These are phyloP conservation scores for Elsinoe fawcettii DNA, from an alignment of 2,329 filamentous ascomycete genomes.

Conservation along the genomic window DNA sequence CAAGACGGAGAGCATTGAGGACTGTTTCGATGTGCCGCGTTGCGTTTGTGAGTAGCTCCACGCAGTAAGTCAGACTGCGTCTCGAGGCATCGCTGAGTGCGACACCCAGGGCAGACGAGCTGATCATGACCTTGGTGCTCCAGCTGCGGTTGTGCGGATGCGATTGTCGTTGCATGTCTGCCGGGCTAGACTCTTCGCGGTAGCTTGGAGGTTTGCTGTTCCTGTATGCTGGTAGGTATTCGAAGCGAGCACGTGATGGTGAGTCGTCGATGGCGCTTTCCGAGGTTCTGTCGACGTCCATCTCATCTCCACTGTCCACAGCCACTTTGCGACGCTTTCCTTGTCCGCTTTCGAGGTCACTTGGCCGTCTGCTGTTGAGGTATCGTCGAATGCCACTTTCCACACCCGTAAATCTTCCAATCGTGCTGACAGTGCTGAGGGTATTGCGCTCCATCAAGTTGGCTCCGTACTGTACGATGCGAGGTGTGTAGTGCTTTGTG, in stretches of 20 bases:
- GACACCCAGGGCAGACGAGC: slow-evolving; percentile 81
- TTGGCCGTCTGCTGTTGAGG: slow-evolving; percentile 49
- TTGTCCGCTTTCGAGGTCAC: slow-evolving; percentile 40
- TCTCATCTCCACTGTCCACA: slow-evolving; percentile 33
- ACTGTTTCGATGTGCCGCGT: slow-evolving; percentile 73
- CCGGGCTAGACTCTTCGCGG: slow-evolving; percentile 28
- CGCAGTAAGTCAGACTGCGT: slow-evolving; percentile 73
- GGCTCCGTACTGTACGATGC: slow-evolving; percentile 76
- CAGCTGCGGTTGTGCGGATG: slow-evolving; percentile 45
- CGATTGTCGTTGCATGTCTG: slow-evolving; percentile 23
- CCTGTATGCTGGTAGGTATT: slow-evolving; percentile 77
- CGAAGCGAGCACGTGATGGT: slow-evolving; percentile 46
- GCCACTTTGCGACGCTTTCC: slow-evolving; percentile 36
- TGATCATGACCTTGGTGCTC: slow-evolving; percentile 77
- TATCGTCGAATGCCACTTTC: slow-evolving; percentile 84
- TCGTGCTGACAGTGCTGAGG: slow-evolving; percentile 75
- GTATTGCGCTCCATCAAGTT: slow-evolving; percentile 87
- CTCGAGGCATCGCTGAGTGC: slow-evolving; percentile 87
- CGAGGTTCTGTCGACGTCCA: slow-evolving; percentile 43
- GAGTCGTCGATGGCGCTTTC: slow-evolving; percentile 20
- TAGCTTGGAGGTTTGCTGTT: slow-evolving; percentile 48
- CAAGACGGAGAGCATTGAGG: slow-evolving; percentile 63
- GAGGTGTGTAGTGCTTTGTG: slow-evolving; percentile 83
- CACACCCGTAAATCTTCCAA: slow-evolving; percentile 77
- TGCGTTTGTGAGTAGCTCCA: slow-evolving; percentile 71